These are phyloP conservation scores for Sicyos edulis DNA, from an alignment of 306 rosid genomes.

Conservation along the genomic window DNA sequence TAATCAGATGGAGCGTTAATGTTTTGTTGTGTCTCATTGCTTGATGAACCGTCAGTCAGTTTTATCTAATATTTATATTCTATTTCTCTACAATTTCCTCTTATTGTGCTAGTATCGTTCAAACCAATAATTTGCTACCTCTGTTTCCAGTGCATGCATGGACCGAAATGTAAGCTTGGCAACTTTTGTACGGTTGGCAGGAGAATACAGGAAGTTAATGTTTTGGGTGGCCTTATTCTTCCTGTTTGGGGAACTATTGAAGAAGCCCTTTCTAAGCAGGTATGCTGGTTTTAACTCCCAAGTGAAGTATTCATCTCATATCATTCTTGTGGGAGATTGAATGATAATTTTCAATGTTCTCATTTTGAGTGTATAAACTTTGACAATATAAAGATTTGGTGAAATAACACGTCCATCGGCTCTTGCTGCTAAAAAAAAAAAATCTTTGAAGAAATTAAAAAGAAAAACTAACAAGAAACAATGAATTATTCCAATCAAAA, in stretches of 20 bases:
- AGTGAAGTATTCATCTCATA: conserved; percentile 1
- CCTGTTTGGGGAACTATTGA: conserved; percentile 96
- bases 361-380: not conserved
- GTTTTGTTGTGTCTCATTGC: not conserved
- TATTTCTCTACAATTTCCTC: conserved; percentile 13
- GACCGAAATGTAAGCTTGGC: conserved; percentile 93
- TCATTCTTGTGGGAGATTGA: not conserved
- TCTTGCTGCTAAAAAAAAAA: not conserved
- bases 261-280: conserved; percentile 96
- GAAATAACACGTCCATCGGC: not conserved
- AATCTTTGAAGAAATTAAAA: no score
- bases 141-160: conserved; percentile 89
- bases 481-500: no score
- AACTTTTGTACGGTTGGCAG: conserved; percentile 84
- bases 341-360: not conserved
- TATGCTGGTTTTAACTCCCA: conserved; percentile 18
- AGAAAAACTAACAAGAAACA: no score
- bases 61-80: not conserved
- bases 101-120: not conserved
- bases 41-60: not conserved
- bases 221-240: conserved; percentile 91
- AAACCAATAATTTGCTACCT: conserved; percentile 18
- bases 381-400: not conserved
- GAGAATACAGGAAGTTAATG: conserved; percentile 95
- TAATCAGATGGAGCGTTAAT: not conserved